Conservation (phyloP, 164 flowering plant species). For the Piper longum region DNA sequence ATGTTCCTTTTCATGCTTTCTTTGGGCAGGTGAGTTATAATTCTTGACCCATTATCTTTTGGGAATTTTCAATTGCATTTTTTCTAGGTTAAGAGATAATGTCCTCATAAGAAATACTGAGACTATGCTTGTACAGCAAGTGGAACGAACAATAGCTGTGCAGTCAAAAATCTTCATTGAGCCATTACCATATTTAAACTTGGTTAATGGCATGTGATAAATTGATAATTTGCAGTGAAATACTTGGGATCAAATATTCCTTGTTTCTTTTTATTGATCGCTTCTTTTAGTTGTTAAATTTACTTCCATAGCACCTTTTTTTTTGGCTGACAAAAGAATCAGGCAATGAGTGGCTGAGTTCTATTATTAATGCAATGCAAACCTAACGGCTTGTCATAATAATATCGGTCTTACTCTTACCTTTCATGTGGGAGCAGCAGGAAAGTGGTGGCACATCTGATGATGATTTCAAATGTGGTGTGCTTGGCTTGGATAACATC, state of each 20-base stretch:
- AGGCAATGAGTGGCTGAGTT: not conserved
- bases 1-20: conserved; percentile 62
- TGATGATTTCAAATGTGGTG: too few relatives aligned
- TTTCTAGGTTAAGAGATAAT: not conserved
- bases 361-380: not conserved
- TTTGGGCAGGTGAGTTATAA: conserved; percentile 52
- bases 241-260: too few relatives aligned
- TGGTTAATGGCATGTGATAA: too few relatives aligned
- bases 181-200: too few relatives aligned
- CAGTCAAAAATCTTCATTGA: too few relatives aligned
- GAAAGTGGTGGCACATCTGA: conserved; percentile 38
- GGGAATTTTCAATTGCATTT: not conserved
- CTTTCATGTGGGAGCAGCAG: conserved; percentile 37
- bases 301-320: too few relatives aligned
- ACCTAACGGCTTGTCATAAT: not conserved
- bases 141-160: too few relatives aligned
- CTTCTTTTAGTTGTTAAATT: too few relatives aligned
- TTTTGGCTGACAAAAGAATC: not conserved
- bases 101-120: not conserved
- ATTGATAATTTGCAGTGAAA: too few relatives aligned
- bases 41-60: not conserved
- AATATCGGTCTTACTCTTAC: not conserved
- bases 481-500: conserved; percentile 58
- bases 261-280: too few relatives aligned
- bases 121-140: too few relatives aligned